Conservation (phyloP, 2,329 filamentous ascomycete species). For the Knufia petricola region DNA sequence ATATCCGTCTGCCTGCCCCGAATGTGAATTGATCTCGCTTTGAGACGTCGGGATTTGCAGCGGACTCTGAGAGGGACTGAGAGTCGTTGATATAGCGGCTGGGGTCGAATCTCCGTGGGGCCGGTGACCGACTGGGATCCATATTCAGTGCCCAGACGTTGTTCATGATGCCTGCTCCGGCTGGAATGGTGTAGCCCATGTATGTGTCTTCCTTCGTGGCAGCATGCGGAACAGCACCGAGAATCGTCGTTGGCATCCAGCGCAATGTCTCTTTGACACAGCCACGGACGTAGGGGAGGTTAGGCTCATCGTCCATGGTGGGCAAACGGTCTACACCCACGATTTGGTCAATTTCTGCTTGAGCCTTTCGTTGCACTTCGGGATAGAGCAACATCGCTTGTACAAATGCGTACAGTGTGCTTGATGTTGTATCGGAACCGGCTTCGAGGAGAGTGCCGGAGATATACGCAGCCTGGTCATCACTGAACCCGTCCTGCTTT, state of each 20-base stretch:
- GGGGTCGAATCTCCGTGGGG: slow-evolving; percentile 27
- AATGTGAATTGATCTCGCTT: slow-evolving; percentile 26
- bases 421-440: slow-evolving; percentile 17
- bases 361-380: slow-evolving; percentile 36
- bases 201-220: slow-evolving; percentile 19
- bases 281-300: slow-evolving; percentile 44
- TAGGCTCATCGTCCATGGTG: slow-evolving; percentile 38
- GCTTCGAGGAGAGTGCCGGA: slow-evolving; percentile 23
- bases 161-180: slow-evolving; percentile 16
- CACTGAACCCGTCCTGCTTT: slow-evolving; percentile 26
- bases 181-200: slow-evolving; percentile 20
- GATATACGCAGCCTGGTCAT: slow-evolving; percentile 29
- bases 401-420: slow-evolving; percentile 27
- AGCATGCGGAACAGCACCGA: slow-evolving; percentile 19
- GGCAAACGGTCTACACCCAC: slow-evolving; percentile 42
- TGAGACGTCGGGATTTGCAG: slow-evolving; percentile 23
- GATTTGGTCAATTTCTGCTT: slow-evolving; percentile 42
- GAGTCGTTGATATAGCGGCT: slow-evolving; percentile 25
- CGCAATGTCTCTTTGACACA: slow-evolving; percentile 48
- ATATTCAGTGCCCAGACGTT: slow-evolving; percentile 24
- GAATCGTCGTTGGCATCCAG: slow-evolving; percentile 38
- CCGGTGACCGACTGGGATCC: slow-evolving; percentile 21
- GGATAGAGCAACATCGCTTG: slow-evolving; percentile 44
- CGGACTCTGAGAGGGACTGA: slow-evolving; percentile 26
- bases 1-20: slow-evolving; percentile 26